phyloP scores from a whole-genome alignment of 139 green algal genomes.

The Tetradesmus lagerheimii region DNA sequence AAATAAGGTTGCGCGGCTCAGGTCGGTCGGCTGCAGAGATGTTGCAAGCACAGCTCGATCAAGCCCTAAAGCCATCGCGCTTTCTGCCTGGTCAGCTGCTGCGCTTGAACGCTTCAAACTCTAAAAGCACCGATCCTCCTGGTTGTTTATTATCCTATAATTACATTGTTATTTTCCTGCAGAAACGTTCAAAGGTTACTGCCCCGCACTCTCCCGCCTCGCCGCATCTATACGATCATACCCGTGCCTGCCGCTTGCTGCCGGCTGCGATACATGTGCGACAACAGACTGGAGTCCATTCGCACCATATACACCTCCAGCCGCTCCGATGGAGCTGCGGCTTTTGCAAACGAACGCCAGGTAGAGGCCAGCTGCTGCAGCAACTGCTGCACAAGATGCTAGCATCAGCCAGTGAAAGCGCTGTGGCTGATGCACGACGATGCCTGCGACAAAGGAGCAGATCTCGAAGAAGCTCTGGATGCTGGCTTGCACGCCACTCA shows the following conservation, averaged over 20 bases:
- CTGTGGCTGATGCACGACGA: conserved; percentile 50
- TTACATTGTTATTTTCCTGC: too few species aligned
- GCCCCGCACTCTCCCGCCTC: background rate
- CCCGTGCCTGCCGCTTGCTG: background rate
- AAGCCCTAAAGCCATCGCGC: too few species aligned
- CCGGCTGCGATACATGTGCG: background rate
- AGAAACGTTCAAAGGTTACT: background rate
- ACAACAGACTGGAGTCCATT: background rate
- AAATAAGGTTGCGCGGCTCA: too few species aligned
- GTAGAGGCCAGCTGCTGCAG: conserved; percentile 50
- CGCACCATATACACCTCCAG: background rate
- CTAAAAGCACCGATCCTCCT: too few species aligned
- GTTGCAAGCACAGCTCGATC: too few species aligned
- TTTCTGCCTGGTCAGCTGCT: too few species aligned
- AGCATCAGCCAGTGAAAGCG: conserved; percentile 71
- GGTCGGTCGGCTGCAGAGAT: too few species aligned
- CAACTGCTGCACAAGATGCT: conserved; percentile 58
- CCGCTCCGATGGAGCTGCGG: background rate
- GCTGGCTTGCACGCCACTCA: conserved; percentile 83
- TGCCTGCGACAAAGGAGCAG: conserved; percentile 68
- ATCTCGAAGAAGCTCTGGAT: conserved; percentile 81
- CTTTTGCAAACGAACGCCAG: background rate
- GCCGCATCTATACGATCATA: background rate
- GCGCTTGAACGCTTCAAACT: too few species aligned
- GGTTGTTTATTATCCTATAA: too few species aligned